phyloP scores from a whole-genome alignment of 2,329 filamentous ascomycete genomes.

The Cladosporium oxysporum region DNA sequence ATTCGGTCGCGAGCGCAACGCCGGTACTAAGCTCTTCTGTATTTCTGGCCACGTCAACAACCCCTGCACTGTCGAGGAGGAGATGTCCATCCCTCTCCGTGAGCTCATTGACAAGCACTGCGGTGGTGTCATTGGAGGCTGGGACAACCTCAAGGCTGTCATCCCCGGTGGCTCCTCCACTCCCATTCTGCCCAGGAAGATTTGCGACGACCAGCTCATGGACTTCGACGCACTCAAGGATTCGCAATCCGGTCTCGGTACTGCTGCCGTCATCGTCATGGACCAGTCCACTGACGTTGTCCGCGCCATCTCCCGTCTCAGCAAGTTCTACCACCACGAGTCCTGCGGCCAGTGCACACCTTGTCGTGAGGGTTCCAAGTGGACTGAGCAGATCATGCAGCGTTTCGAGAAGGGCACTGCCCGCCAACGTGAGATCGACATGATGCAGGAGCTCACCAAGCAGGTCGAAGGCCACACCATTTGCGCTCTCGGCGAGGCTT shows the following conservation, averaged over 20 bases:
- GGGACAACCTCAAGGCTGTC: conserved; percentile 94
- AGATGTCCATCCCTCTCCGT: conserved; percentile 96
- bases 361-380: conserved; percentile 98
- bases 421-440: conserved; percentile 91
- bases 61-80: conserved; percentile 95
- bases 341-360: conserved; percentile 98
- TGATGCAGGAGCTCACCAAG: conserved; percentile 98
- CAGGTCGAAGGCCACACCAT: conserved; percentile 99
- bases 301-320: conserved; percentile 86
- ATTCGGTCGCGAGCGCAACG: conserved; percentile 94
- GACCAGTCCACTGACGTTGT: conserved; percentile 97
- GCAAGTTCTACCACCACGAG: conserved; percentile 98
- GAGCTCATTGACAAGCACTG: conserved; percentile 99
- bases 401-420: conserved; percentile 91
- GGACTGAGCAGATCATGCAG: conserved; percentile 98
- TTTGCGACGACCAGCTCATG: conserved; percentile 97
- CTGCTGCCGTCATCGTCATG: conserved; percentile 97
- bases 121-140: conserved; percentile 91
- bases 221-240: conserved; percentile 99
- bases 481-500: conserved; percentile 95
- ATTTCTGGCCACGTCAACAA: conserved; percentile 99
- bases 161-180: conserved; percentile 97
- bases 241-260: conserved; percentile 93
- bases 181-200: conserved; percentile 82
- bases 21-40: conserved; percentile 96